Base-by-base conservation (phyloP, 192 early-diverging fungal species). In the Thamnidium elegans region DNA sequence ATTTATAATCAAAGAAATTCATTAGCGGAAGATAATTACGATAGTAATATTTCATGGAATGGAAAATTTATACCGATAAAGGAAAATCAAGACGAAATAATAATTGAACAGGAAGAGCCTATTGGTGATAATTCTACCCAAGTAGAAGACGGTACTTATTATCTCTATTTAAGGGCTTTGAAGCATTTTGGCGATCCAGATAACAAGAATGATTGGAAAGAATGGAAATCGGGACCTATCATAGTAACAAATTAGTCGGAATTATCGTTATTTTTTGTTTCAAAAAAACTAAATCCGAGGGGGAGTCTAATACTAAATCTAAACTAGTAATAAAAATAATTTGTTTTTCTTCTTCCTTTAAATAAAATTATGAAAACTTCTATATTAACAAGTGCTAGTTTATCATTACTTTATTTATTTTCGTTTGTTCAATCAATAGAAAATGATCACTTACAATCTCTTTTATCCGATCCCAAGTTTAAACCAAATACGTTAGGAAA, bases 151-250 rank as follows among this genome's bases (percentile, higher is more conserved):
- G 70, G 70, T 7, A 55, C 52, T 34, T 72, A 72, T 23, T 66
- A 62, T 42, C 50, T 72, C 45, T 47, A 39, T 21, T 13, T 67
- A 17, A 60, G 59, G 39, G 70, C 65, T 7, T 52, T 72, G n/a
- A 66, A 63, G 36, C 53, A 61, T 21, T 55, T 76, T 31, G 74
- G 74, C 13, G 67, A 76, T 44, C 62, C 52, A 13, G 52, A 63
- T 20, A 68, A 65, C 45, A 15, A 54, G 19, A 42, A 46, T 20
- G 71, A 73, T 34, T 73, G 43, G 47, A 59, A 68, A 23, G 30
- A 31, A 36, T 68, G 67, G 67, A 55, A 34, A 8, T 62, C 67
- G 19, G 61, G 48, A 51, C 34, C 34, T 5, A 52, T 63, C 30
- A 26, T n/a, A 39, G 34, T 63, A 19, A 31, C 51, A 20, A 52